Base-by-base conservation (phyloP, 2,329 filamentous ascomycete genomes). In the Leptodontidium sp. region DNA sequence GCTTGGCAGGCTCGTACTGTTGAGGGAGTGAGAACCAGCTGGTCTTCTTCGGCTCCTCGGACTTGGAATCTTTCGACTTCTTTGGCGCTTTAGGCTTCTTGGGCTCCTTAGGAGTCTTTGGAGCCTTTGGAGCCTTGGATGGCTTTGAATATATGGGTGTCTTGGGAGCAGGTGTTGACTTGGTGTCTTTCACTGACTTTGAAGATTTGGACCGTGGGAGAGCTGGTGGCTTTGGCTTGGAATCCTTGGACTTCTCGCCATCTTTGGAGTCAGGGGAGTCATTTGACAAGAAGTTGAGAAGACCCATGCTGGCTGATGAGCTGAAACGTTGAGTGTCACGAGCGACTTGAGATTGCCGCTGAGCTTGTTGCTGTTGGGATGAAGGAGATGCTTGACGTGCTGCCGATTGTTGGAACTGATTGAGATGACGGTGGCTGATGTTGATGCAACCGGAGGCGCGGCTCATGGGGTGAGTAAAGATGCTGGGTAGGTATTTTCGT, bases 1-100 rank as follows among this genome's bases (percentile, higher is more conserved):
- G 21, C 21, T 32, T 61, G 14, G 58, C 58, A 29, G 58, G 58
- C 15, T 61, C 58, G 58, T 61, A 61, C n/a, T 61, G 58, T 8
- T 12, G 21, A 5, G 26, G 58, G 12, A 5, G 21, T 1, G 58
- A 45, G 43, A 61, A 61, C n/a, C 21, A 61, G 40, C 58, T 29
- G 21, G 24, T 43, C 24, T 61, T 61, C 43, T 61, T 61, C n/a
- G 38, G n/a, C 15, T 61, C 38, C 1, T 45, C 43, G 1, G n/a
- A n/a, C 15, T 52, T 63, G 4, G 45, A n/a, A 2, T 50, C 45
- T 17, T 63, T 52, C 4, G 24, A 32, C 26, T 63, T 38, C 61
- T 63, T 62, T 11, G 59, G 45, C 43, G 47, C 38, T 14, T 45
- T 45, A 1, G 35, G 58, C 14, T 43, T 29, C 58, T 61, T 61